Conservation (phyloP, 2,329 filamentous ascomycete genomes). For the Trematosphaeria pertusa region DNA sequence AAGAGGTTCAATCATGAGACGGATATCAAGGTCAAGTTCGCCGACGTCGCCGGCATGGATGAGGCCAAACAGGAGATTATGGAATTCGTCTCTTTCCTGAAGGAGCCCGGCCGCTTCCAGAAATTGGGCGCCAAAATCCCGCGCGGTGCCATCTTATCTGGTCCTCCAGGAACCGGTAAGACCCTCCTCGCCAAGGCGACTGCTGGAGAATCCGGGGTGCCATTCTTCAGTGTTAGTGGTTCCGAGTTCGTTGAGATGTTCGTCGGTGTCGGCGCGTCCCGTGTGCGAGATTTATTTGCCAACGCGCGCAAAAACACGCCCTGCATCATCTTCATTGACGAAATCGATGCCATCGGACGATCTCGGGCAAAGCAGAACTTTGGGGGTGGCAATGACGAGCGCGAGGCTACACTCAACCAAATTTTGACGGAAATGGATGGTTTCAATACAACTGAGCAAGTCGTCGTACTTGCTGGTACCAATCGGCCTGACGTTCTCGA, state of each 20-base stretch:
- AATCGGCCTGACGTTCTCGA: constrained; percentile 95
- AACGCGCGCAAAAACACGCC: constrained; percentile 95
- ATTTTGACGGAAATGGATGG: constrained; percentile 99
- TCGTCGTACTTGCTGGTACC: constrained; percentile 95
- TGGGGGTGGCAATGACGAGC: constrained; percentile 93
- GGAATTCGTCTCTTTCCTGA: constrained; percentile 98
- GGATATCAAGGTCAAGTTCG: constrained; percentile 94
- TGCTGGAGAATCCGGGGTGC: constrained; percentile 93
- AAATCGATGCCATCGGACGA: constrained; percentile 97
- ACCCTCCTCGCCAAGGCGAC: constrained; percentile 96
- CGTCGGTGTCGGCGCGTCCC: constrained; percentile 94
- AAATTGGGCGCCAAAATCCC: constrained; percentile 97
- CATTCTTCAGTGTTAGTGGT: constrained; percentile 97
- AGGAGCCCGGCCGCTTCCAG: constrained; percentile 91
- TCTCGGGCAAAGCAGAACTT: constrained; percentile 83
- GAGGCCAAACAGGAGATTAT: constrained; percentile 98
- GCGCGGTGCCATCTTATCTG: constrained; percentile 92
- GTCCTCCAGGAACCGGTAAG: constrained; percentile 98
- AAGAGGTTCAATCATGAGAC: constrained; percentile 98
- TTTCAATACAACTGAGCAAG: constrained; percentile 95
- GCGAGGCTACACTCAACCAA: constrained; percentile 96
- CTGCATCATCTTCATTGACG: constrained; percentile 99
- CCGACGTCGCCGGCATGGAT: constrained; percentile 96
- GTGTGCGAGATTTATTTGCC: constrained; percentile 92
- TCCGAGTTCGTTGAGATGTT: constrained; percentile 99